Conservation (phyloP, 768 basidiomycete genomes). For the Xerocomus potaroensis region DNA sequence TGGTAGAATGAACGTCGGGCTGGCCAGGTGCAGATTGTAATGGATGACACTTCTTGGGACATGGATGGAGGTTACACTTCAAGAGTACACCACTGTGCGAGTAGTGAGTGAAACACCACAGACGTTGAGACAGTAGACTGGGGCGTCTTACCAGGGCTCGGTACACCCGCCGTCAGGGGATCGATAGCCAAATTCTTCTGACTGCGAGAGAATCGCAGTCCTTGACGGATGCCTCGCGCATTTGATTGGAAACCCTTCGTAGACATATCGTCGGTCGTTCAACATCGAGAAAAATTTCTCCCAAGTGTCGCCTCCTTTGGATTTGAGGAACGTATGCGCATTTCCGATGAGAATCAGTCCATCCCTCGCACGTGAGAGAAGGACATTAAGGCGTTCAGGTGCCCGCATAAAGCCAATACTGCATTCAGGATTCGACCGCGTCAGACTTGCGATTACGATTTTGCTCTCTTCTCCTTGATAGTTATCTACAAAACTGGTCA, state of each 20-base stretch:
- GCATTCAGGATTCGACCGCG: conserved; percentile 49
- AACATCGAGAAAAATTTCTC: conserved; percentile 8
- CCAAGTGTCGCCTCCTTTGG: conserved; percentile 16
- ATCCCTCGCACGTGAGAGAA: conserved; percentile 65
- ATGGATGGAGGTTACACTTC: conserved; percentile 38
- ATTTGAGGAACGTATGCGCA: conserved; percentile 46
- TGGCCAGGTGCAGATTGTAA: conserved; percentile 42
- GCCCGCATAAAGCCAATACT: conserved; percentile 73
- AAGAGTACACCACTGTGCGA: conserved; percentile 10
- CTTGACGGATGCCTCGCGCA: conserved; percentile 52
- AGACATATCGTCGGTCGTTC: conserved; percentile 7
- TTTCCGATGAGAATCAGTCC: conserved; percentile 67
- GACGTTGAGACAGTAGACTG: too few relatives aligned
- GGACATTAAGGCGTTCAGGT: conserved; percentile 65
- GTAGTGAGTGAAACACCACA: not conserved
- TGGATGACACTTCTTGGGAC: conserved; percentile 62
- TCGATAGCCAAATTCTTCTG: conserved; percentile 46
- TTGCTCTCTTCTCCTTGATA: conserved; percentile 76
- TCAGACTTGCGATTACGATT: conserved; percentile 59
- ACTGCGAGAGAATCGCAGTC: conserved; percentile 34
- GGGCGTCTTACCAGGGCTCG: conserved; percentile 56
- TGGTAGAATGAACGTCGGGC: conserved; percentile 21
- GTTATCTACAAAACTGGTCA: conserved; percentile 59
- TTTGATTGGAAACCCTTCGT: conserved; percentile 43
- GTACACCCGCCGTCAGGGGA: conserved; percentile 63